phyloP scores from a whole-genome alignment of 1,139 yeast genomes.

The Pichia cactophila region DNA sequence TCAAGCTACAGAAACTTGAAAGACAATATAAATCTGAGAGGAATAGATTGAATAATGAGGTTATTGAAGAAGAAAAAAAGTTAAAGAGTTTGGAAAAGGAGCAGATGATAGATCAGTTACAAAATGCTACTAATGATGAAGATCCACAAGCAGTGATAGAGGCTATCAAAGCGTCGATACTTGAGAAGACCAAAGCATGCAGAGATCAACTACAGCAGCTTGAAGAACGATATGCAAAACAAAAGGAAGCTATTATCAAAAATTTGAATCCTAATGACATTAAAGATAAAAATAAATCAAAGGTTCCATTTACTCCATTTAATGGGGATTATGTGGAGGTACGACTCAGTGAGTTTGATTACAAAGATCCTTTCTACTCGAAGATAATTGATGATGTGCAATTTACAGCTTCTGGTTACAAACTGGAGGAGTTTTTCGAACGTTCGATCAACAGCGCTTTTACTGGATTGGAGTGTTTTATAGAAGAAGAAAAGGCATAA shows the following conservation, averaged over 20 bases:
- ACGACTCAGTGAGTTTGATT: slow-evolving; percentile 32
- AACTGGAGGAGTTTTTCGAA: slow-evolving; percentile 58
- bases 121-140: slow-evolving; percentile 40
- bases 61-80: slow-evolving; percentile 29
- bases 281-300: slow-evolving; percentile 25
- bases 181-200: slow-evolving; percentile 59
- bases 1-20: slow-evolving; percentile 56
- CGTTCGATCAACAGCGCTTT: slow-evolving; percentile 84
- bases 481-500: slow-evolving; percentile 52
- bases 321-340: slow-evolving; percentile 66
- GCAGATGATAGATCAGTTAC: slow-evolving; percentile 64
- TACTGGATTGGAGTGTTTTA: slow-evolving; percentile 76
- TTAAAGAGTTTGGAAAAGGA: slow-evolving; percentile 47
- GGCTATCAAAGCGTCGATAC: slow-evolving; percentile 51
- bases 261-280: slow-evolving; percentile 22
- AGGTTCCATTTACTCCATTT: slow-evolving; percentile 85
- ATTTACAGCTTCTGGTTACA: slow-evolving; percentile 82
- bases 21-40: slow-evolving; percentile 67
- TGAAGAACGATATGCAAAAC: slow-evolving; percentile 34
- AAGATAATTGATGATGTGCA: slow-evolving; percentile 58
- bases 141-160: slow-evolving; percentile 46
- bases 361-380: slow-evolving; percentile 54
- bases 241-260: slow-evolving; percentile 35
- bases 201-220: slow-evolving; percentile 62
- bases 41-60: slow-evolving; percentile 44